phyloP scores from a whole-genome alignment of 1,284 basidiomycete genomes.

The Cutaneotrichosporon mucoides region DNA sequence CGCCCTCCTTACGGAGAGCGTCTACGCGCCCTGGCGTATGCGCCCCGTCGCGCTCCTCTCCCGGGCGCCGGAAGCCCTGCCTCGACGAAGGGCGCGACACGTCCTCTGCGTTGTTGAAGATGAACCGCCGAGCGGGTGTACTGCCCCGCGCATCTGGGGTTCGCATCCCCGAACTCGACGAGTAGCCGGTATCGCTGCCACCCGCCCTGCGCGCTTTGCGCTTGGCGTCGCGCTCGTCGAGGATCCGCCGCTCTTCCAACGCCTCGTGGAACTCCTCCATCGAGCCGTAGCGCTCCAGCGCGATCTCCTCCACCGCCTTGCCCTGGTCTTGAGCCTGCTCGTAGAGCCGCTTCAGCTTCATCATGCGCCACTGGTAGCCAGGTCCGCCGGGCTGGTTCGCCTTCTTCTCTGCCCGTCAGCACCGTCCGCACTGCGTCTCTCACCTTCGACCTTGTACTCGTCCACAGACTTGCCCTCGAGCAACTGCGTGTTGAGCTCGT shows the following conservation, averaged over 20 bases:
- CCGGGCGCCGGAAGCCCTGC: constrained; percentile 73
- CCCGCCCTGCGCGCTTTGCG: constrained; percentile 49
- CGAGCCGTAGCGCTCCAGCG: constrained; percentile 79
- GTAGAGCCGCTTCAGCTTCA: constrained; percentile 83
- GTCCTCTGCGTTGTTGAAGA: constrained; percentile 36
- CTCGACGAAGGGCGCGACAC: constrained; percentile 59
- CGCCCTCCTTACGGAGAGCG: constrained; percentile 33
- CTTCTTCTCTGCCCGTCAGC: constrained; percentile 47
- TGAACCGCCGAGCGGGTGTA: constrained; percentile 38
- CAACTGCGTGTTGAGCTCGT: constrained; percentile 77
- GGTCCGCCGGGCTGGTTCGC: constrained; percentile 71
- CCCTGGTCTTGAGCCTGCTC: constrained; percentile 85
- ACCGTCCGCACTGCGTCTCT: constrained; percentile 1
- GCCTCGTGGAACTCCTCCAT: constrained; percentile 84
- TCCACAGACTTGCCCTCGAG: constrained; percentile 59
- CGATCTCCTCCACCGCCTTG: constrained; percentile 71
- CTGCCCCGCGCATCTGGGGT: constrained; percentile 49
- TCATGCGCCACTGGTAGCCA: constrained; percentile 96
- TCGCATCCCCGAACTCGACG: constrained; percentile 54
- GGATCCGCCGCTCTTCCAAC: constrained; percentile 71
- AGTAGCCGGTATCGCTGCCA: constrained; percentile 35
- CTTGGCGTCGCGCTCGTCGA: constrained; percentile 72
- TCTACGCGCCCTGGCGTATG: constrained; percentile 25
- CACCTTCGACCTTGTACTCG: constrained; percentile 56
- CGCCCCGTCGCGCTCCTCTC: constrained; percentile 52